Conservation (phyloP, 2,329 filamentous ascomycete species). For the Fusarium multiceps region DNA sequence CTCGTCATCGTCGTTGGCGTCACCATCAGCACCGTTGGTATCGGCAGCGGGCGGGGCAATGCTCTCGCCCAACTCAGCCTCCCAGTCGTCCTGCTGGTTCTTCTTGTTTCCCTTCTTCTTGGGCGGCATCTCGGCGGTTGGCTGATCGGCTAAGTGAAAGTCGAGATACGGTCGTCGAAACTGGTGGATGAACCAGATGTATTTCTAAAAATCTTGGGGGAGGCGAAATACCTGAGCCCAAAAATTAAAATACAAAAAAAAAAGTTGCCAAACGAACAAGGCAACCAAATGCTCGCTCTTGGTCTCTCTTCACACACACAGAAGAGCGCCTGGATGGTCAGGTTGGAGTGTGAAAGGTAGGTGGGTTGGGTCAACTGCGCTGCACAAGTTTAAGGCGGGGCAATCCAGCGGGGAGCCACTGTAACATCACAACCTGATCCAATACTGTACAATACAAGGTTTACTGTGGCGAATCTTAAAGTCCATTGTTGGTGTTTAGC, state of each 20-base stretch:
- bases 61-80: conserved; percentile 87
- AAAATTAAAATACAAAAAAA: conserved; percentile 22
- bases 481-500: conserved; percentile 11
- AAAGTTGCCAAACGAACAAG: conserved; percentile 32
- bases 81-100: conserved; percentile 90
- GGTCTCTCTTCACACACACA: conserved; percentile 12
- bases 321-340: conserved; percentile 30
- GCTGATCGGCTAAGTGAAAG: conserved; percentile 27
- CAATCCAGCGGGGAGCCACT: conserved; percentile 28
- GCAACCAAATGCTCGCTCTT: conserved; percentile 23
- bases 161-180: conserved; percentile 39
- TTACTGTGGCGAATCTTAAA: conserved; percentile 45
- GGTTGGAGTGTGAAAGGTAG: conserved; percentile 26
- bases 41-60: conserved; percentile 65
- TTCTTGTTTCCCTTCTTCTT: conserved; percentile 94
- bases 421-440: conserved; percentile 1
- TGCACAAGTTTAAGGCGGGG: conserved; percentile 36
- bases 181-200: conserved; percentile 33
- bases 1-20: conserved; percentile 62
- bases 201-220: conserved; percentile 28
- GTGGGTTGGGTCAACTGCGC: conserved; percentile 22
- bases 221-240: conserved; percentile 20
- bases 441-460: conserved; percentile 10
- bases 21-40: conserved; percentile 56
- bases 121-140: conserved; percentile 76